Percentiles rank a stretch among this genome's conserved stretches.
Evolutionary conservation across 441 rosid genomes (phyloP).

Genomic region (Manihot esculenta): DNA sequence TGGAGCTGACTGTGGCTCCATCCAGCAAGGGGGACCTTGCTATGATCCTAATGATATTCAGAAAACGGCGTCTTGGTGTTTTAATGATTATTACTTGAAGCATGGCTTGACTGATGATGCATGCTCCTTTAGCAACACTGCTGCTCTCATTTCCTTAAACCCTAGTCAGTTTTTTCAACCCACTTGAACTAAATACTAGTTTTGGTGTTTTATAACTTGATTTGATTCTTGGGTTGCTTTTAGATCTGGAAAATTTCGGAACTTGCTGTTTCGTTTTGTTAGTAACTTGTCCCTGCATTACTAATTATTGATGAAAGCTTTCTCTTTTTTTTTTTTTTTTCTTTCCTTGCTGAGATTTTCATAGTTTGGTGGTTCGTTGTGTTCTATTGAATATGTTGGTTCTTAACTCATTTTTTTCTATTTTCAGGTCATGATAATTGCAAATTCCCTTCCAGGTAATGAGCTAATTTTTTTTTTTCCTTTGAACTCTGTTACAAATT

Average conservation of each 20-base stretch:
- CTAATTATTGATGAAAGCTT: constrained; percentile 2
- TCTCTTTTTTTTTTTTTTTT: not conserved
- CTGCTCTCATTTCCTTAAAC: constrained; percentile 80
- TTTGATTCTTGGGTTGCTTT: not conserved
- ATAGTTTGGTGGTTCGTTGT: not conserved
- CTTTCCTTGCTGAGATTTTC: no score
- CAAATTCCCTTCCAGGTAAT: constrained; percentile 85
- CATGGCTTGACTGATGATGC: constrained; percentile 73
- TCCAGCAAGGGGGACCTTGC: constrained; percentile 76
- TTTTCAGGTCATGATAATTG: constrained; percentile 76
- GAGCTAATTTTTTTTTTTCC: not conserved
- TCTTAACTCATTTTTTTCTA: no score
- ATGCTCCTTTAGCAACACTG: constrained; percentile 70
- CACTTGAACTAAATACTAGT: not conserved
- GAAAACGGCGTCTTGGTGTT: constrained; percentile 74
- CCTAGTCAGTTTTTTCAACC: constrained; percentile 51
- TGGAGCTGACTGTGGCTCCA: constrained; percentile 68
- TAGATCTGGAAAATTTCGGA: constrained; percentile 6
- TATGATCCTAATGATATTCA: constrained; percentile 62
- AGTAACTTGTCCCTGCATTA: not conserved
- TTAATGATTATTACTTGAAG: constrained; percentile 79
- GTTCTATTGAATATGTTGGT: no score
- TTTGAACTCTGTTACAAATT: not conserved
- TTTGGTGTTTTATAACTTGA: not conserved
- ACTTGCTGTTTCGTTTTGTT: not conserved